phyloP scores from a whole-genome alignment of 805 yeast genomes.

The Candida patagonica region DNA sequence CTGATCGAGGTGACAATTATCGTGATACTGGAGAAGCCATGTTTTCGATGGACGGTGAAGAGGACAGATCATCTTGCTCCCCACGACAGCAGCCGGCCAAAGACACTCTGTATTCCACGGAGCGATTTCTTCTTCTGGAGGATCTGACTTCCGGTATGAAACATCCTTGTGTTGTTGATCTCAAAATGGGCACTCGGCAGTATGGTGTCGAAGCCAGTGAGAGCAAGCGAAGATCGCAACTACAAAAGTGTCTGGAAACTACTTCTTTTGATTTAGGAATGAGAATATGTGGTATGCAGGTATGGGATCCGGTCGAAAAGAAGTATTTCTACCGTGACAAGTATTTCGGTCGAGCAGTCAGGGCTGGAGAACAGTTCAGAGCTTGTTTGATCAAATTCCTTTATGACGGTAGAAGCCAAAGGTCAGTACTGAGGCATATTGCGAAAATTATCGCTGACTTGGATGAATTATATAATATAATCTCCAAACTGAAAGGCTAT shows the following conservation, averaged over 20 bases:
- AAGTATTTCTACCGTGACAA: conserved; percentile 69
- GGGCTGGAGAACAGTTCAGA: conserved; percentile 68
- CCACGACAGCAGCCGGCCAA: neutral
- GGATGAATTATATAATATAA: conserved; percentile 46
- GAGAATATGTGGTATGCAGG: conserved; percentile 91
- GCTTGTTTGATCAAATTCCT: conserved; percentile 64
- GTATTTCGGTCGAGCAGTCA: conserved; percentile 78
- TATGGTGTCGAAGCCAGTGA: conserved; percentile 87
- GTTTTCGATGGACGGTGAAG: conserved; percentile 15
- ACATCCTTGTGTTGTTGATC: conserved; percentile 84
- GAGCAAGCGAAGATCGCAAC: conserved; percentile 68
- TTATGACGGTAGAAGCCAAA: conserved; percentile 57
- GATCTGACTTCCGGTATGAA: conserved; percentile 79
- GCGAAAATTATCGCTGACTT: conserved; percentile 57
- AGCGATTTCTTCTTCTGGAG: conserved; percentile 77
- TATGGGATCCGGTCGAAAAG: conserved; percentile 44
- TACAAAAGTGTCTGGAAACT: conserved; percentile 69
- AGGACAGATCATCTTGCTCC: conserved; percentile 2
- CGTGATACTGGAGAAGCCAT: too few species aligned
- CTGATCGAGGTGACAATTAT: conserved; percentile 1
- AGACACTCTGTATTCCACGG: conserved; percentile 42
- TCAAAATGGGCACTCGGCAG: conserved; percentile 98
- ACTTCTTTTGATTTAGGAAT: conserved; percentile 81
- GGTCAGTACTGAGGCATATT: conserved; percentile 56
- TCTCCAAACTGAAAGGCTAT: conserved; percentile 56